Conservation (phyloP, 2,329 filamentous ascomycete species). For the Blastomyces silverae region DNA sequence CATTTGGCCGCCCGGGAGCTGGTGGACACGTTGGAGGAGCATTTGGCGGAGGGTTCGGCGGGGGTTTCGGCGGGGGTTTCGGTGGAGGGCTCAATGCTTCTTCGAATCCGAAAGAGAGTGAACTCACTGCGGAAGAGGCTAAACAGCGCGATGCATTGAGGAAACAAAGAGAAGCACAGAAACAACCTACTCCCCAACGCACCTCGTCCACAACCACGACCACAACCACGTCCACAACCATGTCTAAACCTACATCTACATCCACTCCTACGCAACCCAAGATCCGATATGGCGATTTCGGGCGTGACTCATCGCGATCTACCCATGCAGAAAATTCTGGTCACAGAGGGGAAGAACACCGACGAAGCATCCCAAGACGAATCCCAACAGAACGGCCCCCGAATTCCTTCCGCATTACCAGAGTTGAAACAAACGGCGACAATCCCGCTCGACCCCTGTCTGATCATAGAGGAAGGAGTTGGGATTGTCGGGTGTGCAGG, state of each 20-base stretch:
- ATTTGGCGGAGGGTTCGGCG: constrained; percentile 11
- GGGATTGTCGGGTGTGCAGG: background rate
- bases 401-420: background rate
- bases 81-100: background rate
- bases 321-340: constrained; percentile 9
- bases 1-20: constrained; percentile 6
- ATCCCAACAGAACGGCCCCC: background rate
- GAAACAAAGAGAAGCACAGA: background rate
- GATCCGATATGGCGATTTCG: background rate
- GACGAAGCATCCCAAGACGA: constrained; percentile 14
- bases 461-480: background rate
- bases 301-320: background rate
- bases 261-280: background rate
- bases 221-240: too few species aligned
- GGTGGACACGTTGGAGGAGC: background rate
- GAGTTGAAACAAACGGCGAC: background rate
- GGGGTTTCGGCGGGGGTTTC: constrained; percentile 8
- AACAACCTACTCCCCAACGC: background rate
- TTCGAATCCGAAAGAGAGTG: background rate
- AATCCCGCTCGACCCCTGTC: background rate
- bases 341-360: constrained; percentile 22
- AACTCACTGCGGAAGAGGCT: constrained; percentile 23
- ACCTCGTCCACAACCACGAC: background rate
- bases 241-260: background rate
- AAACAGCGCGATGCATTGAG: constrained; percentile 18